These are phyloP conservation scores for Usnea hakonensis DNA, from an alignment of 495 filamentous ascomycete genomes.

Conservation along the genomic window DNA sequence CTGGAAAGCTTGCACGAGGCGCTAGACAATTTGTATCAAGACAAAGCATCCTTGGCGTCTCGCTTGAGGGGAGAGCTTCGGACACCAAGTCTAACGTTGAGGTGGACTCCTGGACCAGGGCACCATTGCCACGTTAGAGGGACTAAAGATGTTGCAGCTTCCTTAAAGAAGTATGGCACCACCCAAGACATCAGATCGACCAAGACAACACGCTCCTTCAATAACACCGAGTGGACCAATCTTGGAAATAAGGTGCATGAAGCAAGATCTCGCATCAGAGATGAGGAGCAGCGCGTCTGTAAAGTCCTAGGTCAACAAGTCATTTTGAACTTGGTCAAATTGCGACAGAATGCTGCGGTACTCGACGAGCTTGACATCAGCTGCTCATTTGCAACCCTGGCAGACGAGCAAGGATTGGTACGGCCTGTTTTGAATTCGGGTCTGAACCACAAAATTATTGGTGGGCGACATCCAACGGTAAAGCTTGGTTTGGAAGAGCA, in stretches of 20 bases:
- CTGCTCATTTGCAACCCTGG: conserved; percentile 72
- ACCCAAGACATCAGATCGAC: conserved; percentile 63
- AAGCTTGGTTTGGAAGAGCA: conserved; percentile 70
- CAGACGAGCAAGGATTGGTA: conserved; percentile 60
- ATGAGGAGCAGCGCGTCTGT: conserved; percentile 73
- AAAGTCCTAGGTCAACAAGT: conserved; percentile 62
- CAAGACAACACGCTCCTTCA: conserved; percentile 78
- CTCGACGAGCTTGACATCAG: conserved; percentile 89
- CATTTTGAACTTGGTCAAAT: conserved; percentile 65
- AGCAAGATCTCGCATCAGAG: conserved; percentile 62
- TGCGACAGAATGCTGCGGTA: conserved; percentile 79
- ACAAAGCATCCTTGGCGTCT: conserved; percentile 53
- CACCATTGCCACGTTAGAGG: conserved; percentile 89
- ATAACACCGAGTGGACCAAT: conserved; percentile 72
- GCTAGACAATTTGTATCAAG: conserved; percentile 47
- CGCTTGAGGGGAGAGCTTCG: conserved; percentile 49
- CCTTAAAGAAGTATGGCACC: conserved; percentile 36
- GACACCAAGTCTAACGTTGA: conserved; percentile 60
- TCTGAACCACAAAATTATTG: conserved; percentile 58
- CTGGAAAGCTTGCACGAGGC: conserved; percentile 59
- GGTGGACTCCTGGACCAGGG: conserved; percentile 75
- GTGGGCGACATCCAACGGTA: conserved; percentile 84
- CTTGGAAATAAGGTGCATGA: conserved; percentile 70
- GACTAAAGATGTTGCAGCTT: conserved; percentile 50
- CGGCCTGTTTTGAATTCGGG: conserved; percentile 62